Conservation (phyloP, 2,329 filamentous ascomycete genomes). For the Xylaria sp. region DNA sequence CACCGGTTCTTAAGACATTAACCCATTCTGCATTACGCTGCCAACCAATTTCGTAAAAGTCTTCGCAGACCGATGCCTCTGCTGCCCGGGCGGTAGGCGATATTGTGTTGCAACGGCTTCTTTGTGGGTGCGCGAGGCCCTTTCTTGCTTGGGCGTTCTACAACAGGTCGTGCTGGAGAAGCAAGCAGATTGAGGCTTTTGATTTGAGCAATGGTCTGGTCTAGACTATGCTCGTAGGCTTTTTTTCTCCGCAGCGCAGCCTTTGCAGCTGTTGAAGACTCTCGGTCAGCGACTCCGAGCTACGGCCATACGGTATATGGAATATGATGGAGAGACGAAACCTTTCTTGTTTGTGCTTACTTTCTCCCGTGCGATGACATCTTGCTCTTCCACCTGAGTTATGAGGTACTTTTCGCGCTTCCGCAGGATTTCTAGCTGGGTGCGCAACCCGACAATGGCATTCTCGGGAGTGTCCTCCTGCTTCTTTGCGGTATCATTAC, state of each 20-base stretch:
- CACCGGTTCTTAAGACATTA: background rate
- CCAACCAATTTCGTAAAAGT: background rate
- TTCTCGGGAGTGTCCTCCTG: conserved; percentile 93
- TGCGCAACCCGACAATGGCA: conserved; percentile 87
- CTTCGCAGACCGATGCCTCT: background rate
- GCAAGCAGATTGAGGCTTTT: conserved; percentile 77
- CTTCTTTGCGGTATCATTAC: conserved; percentile 81
- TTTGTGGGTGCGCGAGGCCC: background rate
- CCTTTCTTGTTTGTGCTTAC: conserved; percentile 90
- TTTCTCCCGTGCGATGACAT: conserved; percentile 86
- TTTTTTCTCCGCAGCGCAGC: conserved; percentile 94
- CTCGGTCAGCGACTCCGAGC: conserved; percentile 35
- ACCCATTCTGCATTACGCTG: background rate
- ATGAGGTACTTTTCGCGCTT: conserved; percentile 94
- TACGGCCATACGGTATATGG: conserved; percentile 6
- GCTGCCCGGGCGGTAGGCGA: background rate
- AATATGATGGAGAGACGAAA: conserved; percentile 60
- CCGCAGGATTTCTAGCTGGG: conserved; percentile 95
- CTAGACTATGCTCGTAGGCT: conserved; percentile 87
- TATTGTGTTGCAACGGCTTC: background rate
- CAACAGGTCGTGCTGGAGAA: background rate
- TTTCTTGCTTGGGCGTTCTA: background rate
- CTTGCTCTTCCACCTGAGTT: conserved; percentile 92
- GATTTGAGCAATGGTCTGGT: conserved; percentile 90
- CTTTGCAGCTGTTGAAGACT: conserved; percentile 75